Evolutionary conservation across 108 stramenopile species (phyloP), one percentile per base, ranked within the genome.

Genomic region (Schizochytrium sp.): DNA sequence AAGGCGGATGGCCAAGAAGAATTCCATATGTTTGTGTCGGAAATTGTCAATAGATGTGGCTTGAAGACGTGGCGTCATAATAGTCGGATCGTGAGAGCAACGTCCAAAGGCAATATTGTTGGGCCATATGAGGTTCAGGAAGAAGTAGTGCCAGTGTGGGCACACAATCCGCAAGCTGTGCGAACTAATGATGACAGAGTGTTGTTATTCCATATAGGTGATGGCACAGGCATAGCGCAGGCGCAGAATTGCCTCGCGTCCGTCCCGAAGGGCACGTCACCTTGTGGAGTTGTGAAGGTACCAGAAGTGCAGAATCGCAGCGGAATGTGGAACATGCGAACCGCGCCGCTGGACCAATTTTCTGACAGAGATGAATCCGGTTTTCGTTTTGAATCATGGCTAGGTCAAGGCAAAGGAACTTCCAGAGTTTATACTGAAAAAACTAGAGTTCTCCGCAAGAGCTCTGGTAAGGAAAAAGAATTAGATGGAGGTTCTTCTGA

Each of bases 41-140:
- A 69, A 2, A 69, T 69, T 38, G 64, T 69, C 19, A 38, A 69
- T 8, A 8, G 5, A 38, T 69, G 64, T 3, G 64, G 64, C 1
- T 44, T 69, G 1, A 69, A 12, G 64, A 69, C 64, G 5, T 69
- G 64, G 64, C 64, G 64, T 44, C 64, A 69, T 7, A 69, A 69
- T 15, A 13, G 12, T 44, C 64, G 64, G 42, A 69, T 69, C 64
- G 64, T 69, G 64, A 38, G 64, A 7, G 64, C 64, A 1, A 44
- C 44, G 42, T 69, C 64, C 19, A 44, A 69, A 8, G 64, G 5
- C 19, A 44, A 44, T 44, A 38, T 69, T 44, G 42, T 69, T 44
- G 64, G 64, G 12, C 64, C 64, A 38, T 69, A 69, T 44, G 3
- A 69, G 64, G 42, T 38, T 44, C 42, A 10, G 12, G 42, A 69